Evolutionary conservation across 2,329 filamentous ascomycete species (phyloP).

Genomic region (Penicillium crustosum): DNA sequence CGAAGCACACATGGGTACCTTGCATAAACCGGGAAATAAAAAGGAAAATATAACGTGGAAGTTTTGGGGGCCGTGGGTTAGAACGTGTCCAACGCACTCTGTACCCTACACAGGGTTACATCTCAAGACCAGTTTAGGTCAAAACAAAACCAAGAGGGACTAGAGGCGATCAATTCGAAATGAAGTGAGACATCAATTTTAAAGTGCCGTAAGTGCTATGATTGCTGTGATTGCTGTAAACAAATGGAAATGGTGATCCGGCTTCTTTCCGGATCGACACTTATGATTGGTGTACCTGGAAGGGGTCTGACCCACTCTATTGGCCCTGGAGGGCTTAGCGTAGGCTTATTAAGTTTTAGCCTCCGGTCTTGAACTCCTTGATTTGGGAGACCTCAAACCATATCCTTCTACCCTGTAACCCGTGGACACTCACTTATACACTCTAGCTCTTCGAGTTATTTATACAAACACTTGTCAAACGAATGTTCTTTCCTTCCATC

Average conservation of each 20-base stretch:
- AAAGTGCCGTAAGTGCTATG: background rate
- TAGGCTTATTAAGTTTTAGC: background rate
- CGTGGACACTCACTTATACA: background rate
- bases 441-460: background rate
- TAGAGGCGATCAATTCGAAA: background rate
- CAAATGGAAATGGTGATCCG: background rate
- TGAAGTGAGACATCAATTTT: background rate
- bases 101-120: background rate
- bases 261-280: background rate
- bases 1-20: background rate
- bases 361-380: background rate
- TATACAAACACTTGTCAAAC: background rate
- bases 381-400: background rate
- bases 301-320: background rate
- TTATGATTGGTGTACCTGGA: constrained; percentile 1
- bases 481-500: too few relatives aligned
- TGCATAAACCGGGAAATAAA: constrained; percentile 1
- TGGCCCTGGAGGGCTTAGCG: background rate
- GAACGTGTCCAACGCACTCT: background rate
- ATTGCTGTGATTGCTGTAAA: background rate
- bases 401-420: background rate
- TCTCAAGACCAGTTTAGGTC: background rate
- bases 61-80: background rate
- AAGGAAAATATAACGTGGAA: background rate
- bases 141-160: background rate